Evolutionary conservation across 352 stramenopile genomes (phyloP).

Genomic region (Phytophthora pluvialis): DNA sequence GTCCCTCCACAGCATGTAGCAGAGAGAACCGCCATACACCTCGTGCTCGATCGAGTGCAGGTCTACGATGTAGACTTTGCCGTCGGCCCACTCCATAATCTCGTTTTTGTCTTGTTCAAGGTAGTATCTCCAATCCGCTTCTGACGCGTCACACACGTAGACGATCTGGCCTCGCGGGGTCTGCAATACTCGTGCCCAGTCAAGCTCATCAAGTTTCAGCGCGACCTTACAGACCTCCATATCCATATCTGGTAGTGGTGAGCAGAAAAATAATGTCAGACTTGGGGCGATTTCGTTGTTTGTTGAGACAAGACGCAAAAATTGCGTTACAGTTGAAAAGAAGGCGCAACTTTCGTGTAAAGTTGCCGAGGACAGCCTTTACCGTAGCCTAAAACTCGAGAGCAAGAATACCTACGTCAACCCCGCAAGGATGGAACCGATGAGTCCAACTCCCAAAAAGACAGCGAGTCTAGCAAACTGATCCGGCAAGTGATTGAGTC

Average conservation of each 20-base stretch:
- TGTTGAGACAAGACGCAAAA: too few relatives aligned
- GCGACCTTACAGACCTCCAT: neutral
- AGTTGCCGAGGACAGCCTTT: too few relatives aligned
- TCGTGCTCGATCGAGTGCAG: too few relatives aligned
- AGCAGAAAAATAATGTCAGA: neutral
- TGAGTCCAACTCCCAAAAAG: slow-evolving; percentile 52
- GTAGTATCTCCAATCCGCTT: neutral
- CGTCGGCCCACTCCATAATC: too few relatives aligned
- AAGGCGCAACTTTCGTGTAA: too few relatives aligned
- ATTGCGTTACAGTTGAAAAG: too few relatives aligned
- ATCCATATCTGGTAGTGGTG: neutral
- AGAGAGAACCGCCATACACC: too few relatives aligned
- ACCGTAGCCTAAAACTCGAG: too few relatives aligned
- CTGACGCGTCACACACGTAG: neutral
- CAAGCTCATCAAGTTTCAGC: neutral
- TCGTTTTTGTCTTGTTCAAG: neutral
- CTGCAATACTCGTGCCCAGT: neutral
- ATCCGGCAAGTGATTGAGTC: slow-evolving; percentile 61
- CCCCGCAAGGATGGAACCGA: slow-evolving; percentile 64
- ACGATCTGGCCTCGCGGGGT: neutral
- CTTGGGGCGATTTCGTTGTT: neutral
- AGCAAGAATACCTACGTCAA: slow-evolving; percentile 19
- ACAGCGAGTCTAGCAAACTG: slow-evolving; percentile 55
- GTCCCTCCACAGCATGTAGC: too few relatives aligned
- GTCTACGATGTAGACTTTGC: too few relatives aligned